Conservation (phyloP, 208 protist species). For the Naegleria fowleri region DNA sequence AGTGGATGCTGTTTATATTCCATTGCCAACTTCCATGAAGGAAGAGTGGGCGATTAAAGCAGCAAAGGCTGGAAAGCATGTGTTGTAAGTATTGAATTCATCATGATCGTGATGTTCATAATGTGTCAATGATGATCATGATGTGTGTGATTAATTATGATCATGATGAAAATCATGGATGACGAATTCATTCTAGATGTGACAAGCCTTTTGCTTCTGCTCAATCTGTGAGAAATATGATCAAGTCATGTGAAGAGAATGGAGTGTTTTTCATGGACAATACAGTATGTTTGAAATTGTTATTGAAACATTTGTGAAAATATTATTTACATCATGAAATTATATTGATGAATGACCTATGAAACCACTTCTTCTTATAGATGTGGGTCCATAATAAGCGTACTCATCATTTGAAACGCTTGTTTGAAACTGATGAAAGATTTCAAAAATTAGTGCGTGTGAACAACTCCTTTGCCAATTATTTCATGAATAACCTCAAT, state of each 20-base stretch:
- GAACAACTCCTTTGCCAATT: neutral
- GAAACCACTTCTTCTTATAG: no score
- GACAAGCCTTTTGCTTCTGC: slow-evolving; percentile 13
- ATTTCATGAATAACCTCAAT: neutral
- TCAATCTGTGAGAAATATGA: neutral
- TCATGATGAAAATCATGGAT: no score
- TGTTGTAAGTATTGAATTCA: slow-evolving; percentile 15
- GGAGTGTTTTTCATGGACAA: slow-evolving; percentile 32
- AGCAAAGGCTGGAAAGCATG: slow-evolving; percentile 28
- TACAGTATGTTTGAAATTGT: neutral
- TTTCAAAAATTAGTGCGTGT: neutral
- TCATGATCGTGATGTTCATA: neutral
- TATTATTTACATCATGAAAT: no score
- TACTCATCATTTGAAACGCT: neutral
- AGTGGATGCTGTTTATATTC: slow-evolving; percentile 33
- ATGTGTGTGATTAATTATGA: no score
- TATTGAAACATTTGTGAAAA: no score
- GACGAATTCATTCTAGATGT: neutral
- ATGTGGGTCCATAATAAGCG: slow-evolving; percentile 21
- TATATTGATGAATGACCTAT: no score
- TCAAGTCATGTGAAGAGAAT: neutral
- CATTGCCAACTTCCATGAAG: slow-evolving; percentile 22
- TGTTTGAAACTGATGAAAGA: neutral
- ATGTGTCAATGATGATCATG: no score
- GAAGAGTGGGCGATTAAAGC: slow-evolving; percentile 30